These are phyloP conservation scores for Irpex lacteus DNA, from an alignment of 1,284 basidiomycete species.

Conservation along the genomic window DNA sequence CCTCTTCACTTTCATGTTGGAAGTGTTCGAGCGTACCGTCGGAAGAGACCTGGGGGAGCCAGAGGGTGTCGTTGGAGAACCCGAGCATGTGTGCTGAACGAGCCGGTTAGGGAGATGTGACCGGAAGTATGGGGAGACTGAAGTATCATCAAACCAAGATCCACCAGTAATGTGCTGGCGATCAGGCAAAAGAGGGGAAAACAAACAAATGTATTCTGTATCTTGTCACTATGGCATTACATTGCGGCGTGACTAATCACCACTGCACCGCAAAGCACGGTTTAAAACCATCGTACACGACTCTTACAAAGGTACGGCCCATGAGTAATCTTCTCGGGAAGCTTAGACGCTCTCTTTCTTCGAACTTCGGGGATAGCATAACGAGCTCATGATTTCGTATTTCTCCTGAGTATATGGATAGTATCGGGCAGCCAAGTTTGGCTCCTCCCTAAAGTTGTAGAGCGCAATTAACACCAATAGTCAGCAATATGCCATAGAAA, in stretches of 20 bases:
- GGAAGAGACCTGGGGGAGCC: conserved; percentile 79
- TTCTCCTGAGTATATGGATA: conserved; percentile 34
- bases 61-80: conserved; percentile 38
- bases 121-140: too few relatives aligned
- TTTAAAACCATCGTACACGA: too few relatives aligned
- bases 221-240: too few relatives aligned
- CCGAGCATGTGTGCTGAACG: conserved; percentile 77
- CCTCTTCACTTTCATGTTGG: conserved; percentile 85
- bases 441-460: conserved; percentile 29
- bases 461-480: neutral
- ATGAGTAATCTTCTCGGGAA: neutral
- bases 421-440: conserved; percentile 29
- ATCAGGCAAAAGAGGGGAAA: too few relatives aligned
- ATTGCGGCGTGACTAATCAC: too few relatives aligned
- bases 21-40: conserved; percentile 87
- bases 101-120: too few relatives aligned
- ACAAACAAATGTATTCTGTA: too few relatives aligned
- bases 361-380: neutral
- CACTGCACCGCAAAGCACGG: too few relatives aligned
- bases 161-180: too few relatives aligned
- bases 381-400: conserved; percentile 14
- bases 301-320: neutral
- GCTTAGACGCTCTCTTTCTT: neutral
- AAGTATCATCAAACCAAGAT: too few relatives aligned
- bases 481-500: neutral